Base-by-base conservation (phyloP, 495 filamentous ascomycete species). In the Xylaria venustula region DNA sequence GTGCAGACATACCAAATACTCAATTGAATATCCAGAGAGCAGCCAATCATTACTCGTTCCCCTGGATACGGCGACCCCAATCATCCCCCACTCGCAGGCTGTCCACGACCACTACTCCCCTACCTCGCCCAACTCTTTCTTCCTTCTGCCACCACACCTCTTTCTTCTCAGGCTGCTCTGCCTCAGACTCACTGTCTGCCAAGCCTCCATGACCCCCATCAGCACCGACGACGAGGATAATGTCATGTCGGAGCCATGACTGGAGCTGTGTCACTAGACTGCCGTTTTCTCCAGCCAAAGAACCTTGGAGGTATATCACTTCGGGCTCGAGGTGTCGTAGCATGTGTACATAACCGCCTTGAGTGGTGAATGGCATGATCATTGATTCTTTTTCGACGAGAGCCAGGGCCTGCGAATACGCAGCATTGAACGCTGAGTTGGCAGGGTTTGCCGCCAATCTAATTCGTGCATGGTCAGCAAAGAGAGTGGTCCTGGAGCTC, bases 141-240 rank as follows among this genome's bases (percentile, higher is more conserved):
- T 89, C 85, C 50, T 83, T 81, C 67, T 93, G 85, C 90, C 91
- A 97, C 93, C 93, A 97, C 11, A 60, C 40, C 40, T 71, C 66
- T 28, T 80, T 79, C 60, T 79, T 78, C 53, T 85, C 81, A 1
- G 79, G 71, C 54, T 69, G 69, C 64, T 87, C 84, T 0, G 77
- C 74, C 70, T 97, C 92, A 32, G 92, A 92, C 59, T 96, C 92
- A 60, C 91, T 96, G 71, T 97, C 93, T 1, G 92, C 90, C 37
- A 97, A 80, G 0, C 91, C 92, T 23, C 91, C 91, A 30, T 90
- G 86, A 17, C 90, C 92, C 61, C 87, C 87, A 60, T 92, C 90
- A 54, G 89, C 89, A 7, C 91, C 92, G 20, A 96, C 90, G 2
- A 96, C 89, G 49, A 85, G 71, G 25, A 96, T 83, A 26, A 96